A percentile compares a stretch with the other conserved stretches of the same genome.
Conservation (phyloP, 1,284 basidiomycete genomes). For the Sphagnurus paluster region DNA sequence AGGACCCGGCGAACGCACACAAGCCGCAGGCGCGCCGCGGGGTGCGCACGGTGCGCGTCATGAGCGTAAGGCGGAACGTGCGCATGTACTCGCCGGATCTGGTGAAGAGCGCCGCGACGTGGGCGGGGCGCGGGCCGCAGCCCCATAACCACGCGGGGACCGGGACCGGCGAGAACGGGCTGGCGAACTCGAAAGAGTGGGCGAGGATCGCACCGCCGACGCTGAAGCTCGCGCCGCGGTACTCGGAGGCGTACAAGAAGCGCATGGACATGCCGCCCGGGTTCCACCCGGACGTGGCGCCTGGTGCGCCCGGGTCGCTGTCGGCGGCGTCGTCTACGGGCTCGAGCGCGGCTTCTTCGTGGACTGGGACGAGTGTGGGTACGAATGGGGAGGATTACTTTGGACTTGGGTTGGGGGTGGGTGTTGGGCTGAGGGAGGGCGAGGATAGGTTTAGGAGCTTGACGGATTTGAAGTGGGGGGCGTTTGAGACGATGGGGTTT, state of each 20-base stretch:
- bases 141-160: slow-evolving; percentile 16
- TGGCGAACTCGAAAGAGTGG: slow-evolving; percentile 70
- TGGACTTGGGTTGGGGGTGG: slow-evolving; percentile 30
- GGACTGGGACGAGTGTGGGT: slow-evolving; percentile 13
- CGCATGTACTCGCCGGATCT: slow-evolving; percentile 82
- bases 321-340: slow-evolving; percentile 27
- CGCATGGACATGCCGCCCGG: slow-evolving; percentile 63
- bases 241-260: slow-evolving; percentile 72
- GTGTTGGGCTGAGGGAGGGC: slow-evolving; percentile 34
- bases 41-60: slow-evolving; percentile 68
- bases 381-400: slow-evolving; percentile 22
- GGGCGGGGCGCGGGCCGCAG: slow-evolving; percentile 52
- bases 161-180: slow-evolving; percentile 34
- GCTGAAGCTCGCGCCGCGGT: slow-evolving; percentile 56
- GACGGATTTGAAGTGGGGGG: slow-evolving; percentile 86
- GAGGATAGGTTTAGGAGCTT: slow-evolving; percentile 76
- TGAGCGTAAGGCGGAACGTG: slow-evolving; percentile 76
- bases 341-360: slow-evolving; percentile 27
- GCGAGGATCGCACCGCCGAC: slow-evolving; percentile 61
- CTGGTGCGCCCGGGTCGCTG: slow-evolving; percentile 17
- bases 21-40: slow-evolving; percentile 63
- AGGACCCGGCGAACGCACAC: slow-evolving; percentile 28
- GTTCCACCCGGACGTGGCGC: slow-evolving; percentile 52
- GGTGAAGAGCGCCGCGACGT: slow-evolving; percentile 69
- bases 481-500: slow-evolving; percentile 84